Conservation (phyloP, 78 protist genomes). For the Guillardia theta region DNA sequence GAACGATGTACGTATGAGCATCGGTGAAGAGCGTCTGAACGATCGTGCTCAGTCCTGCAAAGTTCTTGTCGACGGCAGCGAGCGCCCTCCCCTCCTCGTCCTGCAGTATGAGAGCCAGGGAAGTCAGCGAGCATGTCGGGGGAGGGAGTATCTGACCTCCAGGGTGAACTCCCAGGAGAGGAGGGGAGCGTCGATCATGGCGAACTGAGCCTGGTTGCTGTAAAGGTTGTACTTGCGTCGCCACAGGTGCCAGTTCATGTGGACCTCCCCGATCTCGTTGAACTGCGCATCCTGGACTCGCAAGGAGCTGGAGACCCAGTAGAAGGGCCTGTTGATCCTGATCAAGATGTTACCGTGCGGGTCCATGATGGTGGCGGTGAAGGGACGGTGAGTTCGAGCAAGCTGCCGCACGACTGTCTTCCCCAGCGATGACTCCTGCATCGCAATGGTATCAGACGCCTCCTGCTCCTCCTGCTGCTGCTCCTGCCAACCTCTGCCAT, state of each 20-base stretch:
- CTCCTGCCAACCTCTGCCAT: too few relatives aligned
- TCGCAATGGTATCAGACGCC: too few relatives aligned
- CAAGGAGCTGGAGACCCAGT: not conserved
- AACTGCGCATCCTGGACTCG: not conserved
- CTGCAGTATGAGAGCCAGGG: too few relatives aligned
- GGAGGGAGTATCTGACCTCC: too few relatives aligned
- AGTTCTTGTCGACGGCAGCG: slow-evolving; percentile 3
- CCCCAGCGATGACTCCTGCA: not conserved
- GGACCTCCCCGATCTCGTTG: not conserved
- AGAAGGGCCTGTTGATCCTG: not conserved
- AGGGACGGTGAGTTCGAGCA: not conserved
- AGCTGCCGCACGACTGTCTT: not conserved
- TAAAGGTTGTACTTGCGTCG: not conserved
- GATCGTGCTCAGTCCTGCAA: not conserved
- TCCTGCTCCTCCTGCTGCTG: too few relatives aligned
- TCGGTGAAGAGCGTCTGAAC: not conserved
- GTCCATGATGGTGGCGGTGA: not conserved
- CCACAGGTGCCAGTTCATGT: slow-evolving; percentile 19
- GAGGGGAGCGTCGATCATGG: not conserved
- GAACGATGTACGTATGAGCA: not conserved
- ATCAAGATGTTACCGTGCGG: not conserved
- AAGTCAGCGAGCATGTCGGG: too few relatives aligned
- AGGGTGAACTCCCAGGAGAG: slow-evolving; percentile 3
- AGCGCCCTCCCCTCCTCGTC: not conserved
- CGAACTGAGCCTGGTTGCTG: not conserved